These are phyloP conservation scores for Filobasidium uniguttulatum DNA, from an alignment of 1,284 basidiomycete genomes.

Conservation along the genomic window DNA sequence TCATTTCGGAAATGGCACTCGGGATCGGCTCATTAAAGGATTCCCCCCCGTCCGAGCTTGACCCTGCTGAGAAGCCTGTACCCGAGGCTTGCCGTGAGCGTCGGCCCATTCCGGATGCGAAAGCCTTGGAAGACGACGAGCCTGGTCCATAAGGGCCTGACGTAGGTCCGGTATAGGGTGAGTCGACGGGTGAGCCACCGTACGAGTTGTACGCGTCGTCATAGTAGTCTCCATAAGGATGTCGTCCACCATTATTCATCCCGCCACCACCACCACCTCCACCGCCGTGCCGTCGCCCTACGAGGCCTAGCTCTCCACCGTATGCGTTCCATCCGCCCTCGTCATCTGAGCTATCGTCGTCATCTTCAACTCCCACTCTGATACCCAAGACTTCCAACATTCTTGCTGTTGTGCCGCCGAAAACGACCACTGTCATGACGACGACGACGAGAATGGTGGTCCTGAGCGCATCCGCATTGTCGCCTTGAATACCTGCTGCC, in stretches of 20 bases:
- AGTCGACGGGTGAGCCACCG: conserved; percentile 18
- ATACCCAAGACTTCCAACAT: conserved; percentile 99
- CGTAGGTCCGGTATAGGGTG: conserved; percentile 16
- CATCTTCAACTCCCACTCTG: conserved; percentile 86
- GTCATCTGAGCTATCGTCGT: conserved; percentile 62
- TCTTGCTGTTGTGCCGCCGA: conserved; percentile 88
- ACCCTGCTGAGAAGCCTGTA: background rate
- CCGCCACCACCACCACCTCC: conserved; percentile 27
- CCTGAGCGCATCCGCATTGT: conserved; percentile 76
- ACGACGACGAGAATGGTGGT: conserved; percentile 93
- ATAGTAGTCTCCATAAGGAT: conserved; percentile 23
- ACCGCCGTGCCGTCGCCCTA: too few species aligned
- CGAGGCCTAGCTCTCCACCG: conserved; percentile 27
- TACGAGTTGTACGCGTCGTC: conserved; percentile 21
- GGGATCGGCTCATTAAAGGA: conserved; percentile 66
- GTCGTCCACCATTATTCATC: conserved; percentile 26
- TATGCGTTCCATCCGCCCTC: conserved; percentile 45
- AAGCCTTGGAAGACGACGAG: background rate
- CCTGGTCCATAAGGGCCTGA: background rate
- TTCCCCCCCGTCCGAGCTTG: conserved; percentile 45
- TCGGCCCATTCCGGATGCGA: too few species aligned
- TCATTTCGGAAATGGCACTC: conserved; percentile 16
- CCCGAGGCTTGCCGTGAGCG: background rate
- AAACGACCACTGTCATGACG: conserved; percentile 85
- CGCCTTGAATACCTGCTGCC: conserved; percentile 84